phyloP scores from a whole-genome alignment of 2,329 filamentous ascomycete genomes.

The Corynespora cassiicola region DNA sequence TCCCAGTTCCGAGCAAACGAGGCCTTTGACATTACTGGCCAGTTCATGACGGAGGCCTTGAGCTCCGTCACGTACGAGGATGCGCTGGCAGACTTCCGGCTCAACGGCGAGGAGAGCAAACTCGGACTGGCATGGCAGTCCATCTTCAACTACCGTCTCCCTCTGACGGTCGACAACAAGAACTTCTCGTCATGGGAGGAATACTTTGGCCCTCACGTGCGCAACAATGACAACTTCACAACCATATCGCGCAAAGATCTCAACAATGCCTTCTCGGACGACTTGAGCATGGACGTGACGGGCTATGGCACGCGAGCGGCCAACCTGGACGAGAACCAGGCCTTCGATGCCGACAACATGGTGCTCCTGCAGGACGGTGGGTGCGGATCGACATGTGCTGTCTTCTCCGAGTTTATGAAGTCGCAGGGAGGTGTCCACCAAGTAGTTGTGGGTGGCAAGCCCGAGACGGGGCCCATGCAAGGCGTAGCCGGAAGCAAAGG shows the following conservation, averaged over 20 bases:
- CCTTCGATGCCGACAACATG: conserved; percentile 39
- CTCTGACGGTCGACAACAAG: conserved; percentile 21
- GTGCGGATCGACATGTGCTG: conserved; percentile 49
- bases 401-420: conserved; percentile 50
- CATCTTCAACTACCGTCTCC: conserved; percentile 30
- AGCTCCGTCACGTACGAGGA: conserved; percentile 16
- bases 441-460: conserved; percentile 47
- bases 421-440: conserved; percentile 46
- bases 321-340: conserved; percentile 20
- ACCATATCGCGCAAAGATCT: conserved; percentile 19
- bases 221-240: conserved; percentile 37
- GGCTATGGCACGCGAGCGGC: conserved; percentile 24
- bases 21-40: conserved; percentile 22
- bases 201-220: conserved; percentile 32
- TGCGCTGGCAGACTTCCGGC: conserved; percentile 15
- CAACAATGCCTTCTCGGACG: conserved; percentile 24
- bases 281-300: conserved; percentile 15
- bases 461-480: conserved; percentile 44
- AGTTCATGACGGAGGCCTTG: conserved; percentile 14
- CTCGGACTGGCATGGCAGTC: conserved; percentile 11
- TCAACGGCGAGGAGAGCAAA: conserved; percentile 8
- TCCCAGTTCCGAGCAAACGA: conserved; percentile 52
- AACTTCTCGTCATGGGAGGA: conserved; percentile 40
- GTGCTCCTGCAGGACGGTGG: conserved; percentile 46
- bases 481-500: conserved; percentile 48